Base-by-base conservation (phyloP, 306 rosid species). In the Corylus americana region DNA sequence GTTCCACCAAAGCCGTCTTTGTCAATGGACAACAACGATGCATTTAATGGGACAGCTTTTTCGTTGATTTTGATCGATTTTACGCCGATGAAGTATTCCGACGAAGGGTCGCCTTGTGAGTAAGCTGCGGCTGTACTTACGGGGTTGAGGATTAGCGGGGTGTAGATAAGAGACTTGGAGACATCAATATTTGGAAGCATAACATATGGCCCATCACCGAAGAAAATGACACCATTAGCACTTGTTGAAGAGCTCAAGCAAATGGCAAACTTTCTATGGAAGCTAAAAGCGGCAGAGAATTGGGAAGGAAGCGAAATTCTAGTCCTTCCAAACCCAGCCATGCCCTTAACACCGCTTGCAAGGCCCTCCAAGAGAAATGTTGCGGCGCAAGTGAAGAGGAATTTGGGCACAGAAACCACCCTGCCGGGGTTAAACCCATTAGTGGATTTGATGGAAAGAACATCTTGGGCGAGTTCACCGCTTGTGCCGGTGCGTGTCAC, bases 1-100 rank as follows among this genome's bases (percentile, higher is more conserved):
- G 97, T 93, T 49, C 98, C 98, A 5, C 98, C 94, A 20, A 54
- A 0, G 0, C 94, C 94, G 10, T 88, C 57, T 22, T 18, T 11
- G 62, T 88, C 74, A 61, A 91, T 71, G 14, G 85, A 49, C 2
- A 93, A 82, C 18, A 86, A 82, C 2, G 88, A 74, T 37, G 79
- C 27, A 16, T 88, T 85, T 45, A 89, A n/a, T 0, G 81, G 49
- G 0, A 93, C 88, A 3, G 57, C 47, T 4, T 84, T 82, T 0
- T 39, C 82, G 22, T 79, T 70, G 20, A 93, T 69, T 29, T n/a
- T 81, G 5, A 93, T 91, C 0, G 91, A 78, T 55, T 75, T 87
- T 0, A 93, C 88, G 0, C 87, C 90, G 18, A 91, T 89, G 88
- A 88, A 89, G 22, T 89, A 91, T 13, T 91, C 94, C 0, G 61